phyloP scores from a whole-genome alignment of 306 rosid species.

The Gleditsia sinensis region DNA sequence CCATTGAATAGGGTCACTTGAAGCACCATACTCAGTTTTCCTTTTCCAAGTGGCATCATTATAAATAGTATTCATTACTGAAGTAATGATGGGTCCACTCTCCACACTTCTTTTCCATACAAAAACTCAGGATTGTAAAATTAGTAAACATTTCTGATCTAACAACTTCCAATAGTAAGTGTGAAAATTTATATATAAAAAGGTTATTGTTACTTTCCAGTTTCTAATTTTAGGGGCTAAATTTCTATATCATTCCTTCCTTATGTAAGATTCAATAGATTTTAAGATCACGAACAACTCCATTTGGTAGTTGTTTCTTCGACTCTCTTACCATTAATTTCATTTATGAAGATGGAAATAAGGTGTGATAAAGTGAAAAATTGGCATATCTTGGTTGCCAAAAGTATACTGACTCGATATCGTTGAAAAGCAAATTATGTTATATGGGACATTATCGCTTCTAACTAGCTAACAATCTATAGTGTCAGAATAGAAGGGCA shows the following conservation, averaged over 20 bases:
- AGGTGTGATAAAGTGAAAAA: not conserved
- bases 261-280: not conserved
- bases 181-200: too few species aligned
- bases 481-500: too few species aligned
- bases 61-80: not conserved
- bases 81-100: not conserved
- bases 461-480: too few species aligned
- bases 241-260: not conserved
- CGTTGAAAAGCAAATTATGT: too few species aligned
- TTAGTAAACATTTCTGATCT: too few species aligned
- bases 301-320: conserved; percentile 19
- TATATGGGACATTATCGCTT: too few species aligned
- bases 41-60: not conserved
- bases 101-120: not conserved
- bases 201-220: too few species aligned
- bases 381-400: too few species aligned
- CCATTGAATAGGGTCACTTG: conserved; percentile 10
- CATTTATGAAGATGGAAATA: not conserved
- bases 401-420: too few species aligned
- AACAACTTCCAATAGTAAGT: too few species aligned
- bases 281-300: conserved; percentile 5
- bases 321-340: not conserved
- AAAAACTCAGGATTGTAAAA: not conserved
- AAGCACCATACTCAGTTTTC: not conserved
- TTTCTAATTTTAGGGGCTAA: conserved; percentile 5